Evolutionary conservation across 352 stramenopile species (phyloP).

Genomic region (Hyaloperonospora brassicae): DNA sequence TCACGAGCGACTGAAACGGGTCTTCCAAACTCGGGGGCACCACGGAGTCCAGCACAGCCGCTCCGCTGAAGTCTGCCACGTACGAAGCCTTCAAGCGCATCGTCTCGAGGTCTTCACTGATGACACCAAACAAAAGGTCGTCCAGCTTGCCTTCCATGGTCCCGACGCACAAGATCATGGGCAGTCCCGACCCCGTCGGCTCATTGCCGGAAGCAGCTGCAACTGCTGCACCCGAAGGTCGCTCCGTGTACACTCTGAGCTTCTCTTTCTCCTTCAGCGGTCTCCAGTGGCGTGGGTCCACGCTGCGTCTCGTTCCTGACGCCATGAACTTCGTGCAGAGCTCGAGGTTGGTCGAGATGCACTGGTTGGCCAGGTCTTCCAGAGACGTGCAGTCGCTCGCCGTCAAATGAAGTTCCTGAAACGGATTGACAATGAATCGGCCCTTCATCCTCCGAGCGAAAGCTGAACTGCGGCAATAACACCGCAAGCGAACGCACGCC

Average conservation of each 20-base stretch:
- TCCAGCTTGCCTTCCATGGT: slow-evolving; percentile 25
- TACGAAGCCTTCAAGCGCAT: slow-evolving; percentile 37
- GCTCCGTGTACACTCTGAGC: slow-evolving; percentile 21
- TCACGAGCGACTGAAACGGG: slow-evolving; percentile 22
- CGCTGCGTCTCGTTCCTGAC: slow-evolving; percentile 12
- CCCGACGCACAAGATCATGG: slow-evolving; percentile 24
- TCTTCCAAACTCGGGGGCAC: slow-evolving; percentile 19
- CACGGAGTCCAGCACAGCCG: slow-evolving; percentile 25
- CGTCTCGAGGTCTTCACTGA: slow-evolving; percentile 26
- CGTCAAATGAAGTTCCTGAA: slow-evolving; percentile 20
- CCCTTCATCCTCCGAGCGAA: slow-evolving; percentile 15
- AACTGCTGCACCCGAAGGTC: slow-evolving; percentile 3
- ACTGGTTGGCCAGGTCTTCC: slow-evolving; percentile 20
- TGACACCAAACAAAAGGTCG: slow-evolving; percentile 29
- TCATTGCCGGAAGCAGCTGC: slow-evolving; percentile 5
- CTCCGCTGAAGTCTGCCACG: slow-evolving; percentile 26
- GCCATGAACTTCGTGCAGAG: slow-evolving; percentile 18
- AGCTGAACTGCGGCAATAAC: too few species aligned
- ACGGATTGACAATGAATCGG: slow-evolving; percentile 30
- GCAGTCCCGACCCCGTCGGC: slow-evolving; percentile 13
- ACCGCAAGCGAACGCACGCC: too few species aligned
- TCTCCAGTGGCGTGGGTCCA: slow-evolving; percentile 25
- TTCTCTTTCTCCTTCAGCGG: slow-evolving; percentile 22
- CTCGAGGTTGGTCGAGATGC: slow-evolving; percentile 18
- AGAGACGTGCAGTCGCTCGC: slow-evolving; percentile 11